Conservation (phyloP, 139 green algal species). For the Zygnema cylindricum region DNA sequence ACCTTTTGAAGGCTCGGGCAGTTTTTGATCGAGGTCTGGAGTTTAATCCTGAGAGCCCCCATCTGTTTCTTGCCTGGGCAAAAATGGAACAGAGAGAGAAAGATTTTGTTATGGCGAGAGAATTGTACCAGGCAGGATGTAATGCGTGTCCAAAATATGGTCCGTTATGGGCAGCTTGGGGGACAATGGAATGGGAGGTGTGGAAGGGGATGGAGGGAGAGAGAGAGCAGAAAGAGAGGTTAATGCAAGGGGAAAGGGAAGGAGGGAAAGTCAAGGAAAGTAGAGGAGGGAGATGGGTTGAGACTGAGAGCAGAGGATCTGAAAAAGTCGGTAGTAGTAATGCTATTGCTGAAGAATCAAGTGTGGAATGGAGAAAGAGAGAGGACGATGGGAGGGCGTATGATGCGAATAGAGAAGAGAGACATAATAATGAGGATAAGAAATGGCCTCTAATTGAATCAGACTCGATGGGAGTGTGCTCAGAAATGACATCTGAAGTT, state of each 20-base stretch:
- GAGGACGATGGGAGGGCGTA: not conserved
- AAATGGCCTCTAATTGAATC: not conserved
- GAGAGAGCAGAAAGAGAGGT: not conserved
- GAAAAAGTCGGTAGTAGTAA: not conserved
- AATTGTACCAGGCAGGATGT: not conserved
- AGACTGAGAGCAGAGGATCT: no score
- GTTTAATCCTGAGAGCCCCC: not conserved
- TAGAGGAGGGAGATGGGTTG: no score
- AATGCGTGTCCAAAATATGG: conserved; percentile 13
- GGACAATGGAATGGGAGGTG: not conserved
- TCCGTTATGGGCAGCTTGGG: not conserved
- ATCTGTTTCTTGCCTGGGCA: conserved; percentile 23
- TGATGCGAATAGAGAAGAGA: not conserved
- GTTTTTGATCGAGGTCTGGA: conserved; percentile 17
- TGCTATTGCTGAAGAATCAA: not conserved
- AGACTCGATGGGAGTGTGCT: not conserved
- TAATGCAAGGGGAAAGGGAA: not conserved
- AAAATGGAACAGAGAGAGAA: not conserved
- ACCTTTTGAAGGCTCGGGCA: conserved; percentile 6
- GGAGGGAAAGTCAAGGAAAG: not conserved
- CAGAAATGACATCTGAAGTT: not conserved
- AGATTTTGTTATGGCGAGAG: conserved; percentile 3
- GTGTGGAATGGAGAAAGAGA: not conserved
- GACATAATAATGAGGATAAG: no score
- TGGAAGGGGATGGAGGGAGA: not conserved